Percentiles rank a stretch among this genome's conserved stretches.
Evolutionary conservation across 257 asterid species (phyloP).

Genomic region (Euphrasia confusa): DNA sequence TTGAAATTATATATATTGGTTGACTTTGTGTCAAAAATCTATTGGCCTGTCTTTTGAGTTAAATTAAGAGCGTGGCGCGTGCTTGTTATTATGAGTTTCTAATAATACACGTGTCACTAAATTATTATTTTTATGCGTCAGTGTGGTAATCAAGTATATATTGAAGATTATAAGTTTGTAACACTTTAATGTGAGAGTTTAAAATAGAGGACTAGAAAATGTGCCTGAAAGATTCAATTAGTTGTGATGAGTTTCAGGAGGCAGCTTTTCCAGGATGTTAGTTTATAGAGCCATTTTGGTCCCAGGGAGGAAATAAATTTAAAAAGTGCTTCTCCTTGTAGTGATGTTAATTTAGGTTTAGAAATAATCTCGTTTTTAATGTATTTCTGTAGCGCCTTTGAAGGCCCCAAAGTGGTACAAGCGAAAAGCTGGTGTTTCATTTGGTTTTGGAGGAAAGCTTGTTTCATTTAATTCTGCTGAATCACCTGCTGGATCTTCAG

Average conservation of each 20-base stretch:
- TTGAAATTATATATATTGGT: background rate
- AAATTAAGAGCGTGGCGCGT: background rate
- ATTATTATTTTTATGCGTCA: background rate
- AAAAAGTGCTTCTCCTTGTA: conserved; percentile 11
- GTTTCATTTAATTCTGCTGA: conserved; percentile 69
- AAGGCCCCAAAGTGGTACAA: conserved; percentile 98
- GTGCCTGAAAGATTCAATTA: conserved; percentile 4
- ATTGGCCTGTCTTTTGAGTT: background rate
- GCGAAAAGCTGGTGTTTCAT: conserved; percentile 87
- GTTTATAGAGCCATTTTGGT: conserved; percentile 18
- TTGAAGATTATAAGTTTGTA: too few species aligned
- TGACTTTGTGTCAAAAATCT: background rate
- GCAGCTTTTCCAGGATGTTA: conserved; percentile 5
- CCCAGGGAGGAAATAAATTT: conserved; percentile 1
- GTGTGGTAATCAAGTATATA: conserved; percentile 1
- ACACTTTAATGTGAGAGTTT: conserved; percentile 6
- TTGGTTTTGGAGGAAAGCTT: conserved; percentile 99
- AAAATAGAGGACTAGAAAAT: background rate
- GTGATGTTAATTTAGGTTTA: conserved; percentile 2
- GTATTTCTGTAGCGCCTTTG: conserved; percentile 52
- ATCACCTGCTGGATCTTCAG: conserved; percentile 59
- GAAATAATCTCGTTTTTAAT: conserved; percentile 24
- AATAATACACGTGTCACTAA: conserved; percentile 6
- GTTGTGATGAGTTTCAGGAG: conserved; percentile 15
- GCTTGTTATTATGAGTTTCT: background rate